Evolutionary conservation across 345 rosid species (phyloP).

Genomic region (Capsella bursapastoris): DNA sequence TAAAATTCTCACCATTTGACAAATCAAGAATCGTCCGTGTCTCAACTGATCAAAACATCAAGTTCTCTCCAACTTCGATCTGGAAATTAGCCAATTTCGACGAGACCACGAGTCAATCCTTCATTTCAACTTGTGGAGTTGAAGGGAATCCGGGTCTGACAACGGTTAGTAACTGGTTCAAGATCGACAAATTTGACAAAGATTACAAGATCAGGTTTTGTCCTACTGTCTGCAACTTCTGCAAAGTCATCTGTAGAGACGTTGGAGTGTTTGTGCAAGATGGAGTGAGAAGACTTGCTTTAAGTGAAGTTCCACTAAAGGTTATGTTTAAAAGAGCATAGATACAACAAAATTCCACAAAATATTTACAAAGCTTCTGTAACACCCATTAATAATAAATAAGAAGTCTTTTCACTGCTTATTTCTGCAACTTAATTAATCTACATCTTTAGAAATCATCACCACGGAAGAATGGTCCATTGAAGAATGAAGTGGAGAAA

Average conservation of each 20-base stretch:
- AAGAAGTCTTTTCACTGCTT: slow-evolving; percentile 17
- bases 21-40: slow-evolving; percentile 32
- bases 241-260: slow-evolving; percentile 61
- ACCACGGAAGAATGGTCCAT: slow-evolving; percentile 81
- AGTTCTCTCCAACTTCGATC: slow-evolving; percentile 50
- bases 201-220: slow-evolving; percentile 68
- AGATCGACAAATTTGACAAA: slow-evolving; percentile 53
- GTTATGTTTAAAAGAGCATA: slow-evolving; percentile 61
- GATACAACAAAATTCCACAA: slow-evolving; percentile 5
- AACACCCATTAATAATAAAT: neutral
- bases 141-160: slow-evolving; percentile 60
- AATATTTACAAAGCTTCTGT: slow-evolving; percentile 5
- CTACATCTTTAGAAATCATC: slow-evolving; percentile 48
- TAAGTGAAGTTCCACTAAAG: slow-evolving; percentile 60
- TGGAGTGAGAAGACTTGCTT: slow-evolving; percentile 54
- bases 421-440: slow-evolving; percentile 15
- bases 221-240: slow-evolving; percentile 61
- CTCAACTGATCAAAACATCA: slow-evolving; percentile 50
- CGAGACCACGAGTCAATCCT: slow-evolving; percentile 46
- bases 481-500: slow-evolving; percentile 74
- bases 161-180: slow-evolving; percentile 64
- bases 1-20: slow-evolving; percentile 32
- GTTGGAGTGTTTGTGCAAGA: slow-evolving; percentile 56
- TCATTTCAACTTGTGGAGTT: slow-evolving; percentile 59
- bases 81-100: slow-evolving; percentile 56